phyloP scores from a whole-genome alignment of 306 rosid species.

The Chamaecrista fasciculata region DNA sequence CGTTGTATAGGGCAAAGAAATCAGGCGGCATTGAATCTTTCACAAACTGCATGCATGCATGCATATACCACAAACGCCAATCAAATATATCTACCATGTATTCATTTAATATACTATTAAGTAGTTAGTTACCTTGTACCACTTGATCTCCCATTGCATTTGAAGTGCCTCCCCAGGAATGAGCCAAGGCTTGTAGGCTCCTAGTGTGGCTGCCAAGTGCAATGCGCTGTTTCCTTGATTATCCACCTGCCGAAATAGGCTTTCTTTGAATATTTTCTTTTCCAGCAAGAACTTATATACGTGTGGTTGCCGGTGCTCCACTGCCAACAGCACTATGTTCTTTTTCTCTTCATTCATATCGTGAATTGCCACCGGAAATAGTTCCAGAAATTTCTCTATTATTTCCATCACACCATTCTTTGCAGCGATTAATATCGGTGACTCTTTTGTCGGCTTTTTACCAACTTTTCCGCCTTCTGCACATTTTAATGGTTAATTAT shows the following conservation, averaged over 20 bases:
- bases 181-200: constrained; percentile 51
- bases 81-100: too few species aligned
- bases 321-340: constrained; percentile 57
- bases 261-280: constrained; percentile 26
- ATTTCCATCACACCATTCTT: constrained; percentile 59
- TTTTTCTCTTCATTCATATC: constrained; percentile 45
- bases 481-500: not conserved
- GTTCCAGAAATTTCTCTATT: constrained; percentile 44
- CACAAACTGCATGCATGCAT: constrained; percentile 36
- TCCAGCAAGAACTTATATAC: constrained; percentile 34
- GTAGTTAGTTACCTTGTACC: constrained; percentile 45
- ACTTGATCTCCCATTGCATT: constrained; percentile 72
- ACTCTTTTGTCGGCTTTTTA: constrained; percentile 8
- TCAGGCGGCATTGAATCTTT: constrained; percentile 31
- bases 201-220: constrained; percentile 57
- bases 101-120: too few species aligned
- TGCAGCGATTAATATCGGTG: constrained; percentile 59
- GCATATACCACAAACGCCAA: too few species aligned
- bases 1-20: constrained; percentile 33
- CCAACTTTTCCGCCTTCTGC: not conserved
- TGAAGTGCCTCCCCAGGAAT: constrained; percentile 60
- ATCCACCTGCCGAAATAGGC: constrained; percentile 44
- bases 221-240: constrained; percentile 55
- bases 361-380: constrained; percentile 54
- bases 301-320: constrained; percentile 60